Base-by-base conservation (phyloP, 2,329 filamentous ascomycete species). In the Talaromyces amestolkiae region DNA sequence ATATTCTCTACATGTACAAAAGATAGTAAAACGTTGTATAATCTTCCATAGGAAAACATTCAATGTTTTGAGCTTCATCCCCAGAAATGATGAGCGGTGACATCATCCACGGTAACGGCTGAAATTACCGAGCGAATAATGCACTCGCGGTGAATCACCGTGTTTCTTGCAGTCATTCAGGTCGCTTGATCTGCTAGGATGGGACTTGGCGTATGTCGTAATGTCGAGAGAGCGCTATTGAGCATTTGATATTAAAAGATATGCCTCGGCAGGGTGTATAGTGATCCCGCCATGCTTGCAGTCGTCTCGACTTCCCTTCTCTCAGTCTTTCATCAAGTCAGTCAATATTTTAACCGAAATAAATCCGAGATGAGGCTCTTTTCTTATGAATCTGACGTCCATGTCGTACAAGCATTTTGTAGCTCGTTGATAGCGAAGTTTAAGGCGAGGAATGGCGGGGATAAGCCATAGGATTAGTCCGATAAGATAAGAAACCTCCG, bases 21-120 rank as follows among this genome's bases (percentile, higher is more conserved):
- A 31, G 27, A 6, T 6, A 31, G 7, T 31, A 31, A 31, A 31
- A 31, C 7, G 27, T 31, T 31, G 27, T 31, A 5, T 31, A 31
- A 7, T 31, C 27, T 31, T 31, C 27, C 27, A 31, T 31, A 5
- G 27, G 24, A 33, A 15, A 22, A 22, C 24, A 33, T 53, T 31
- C 24, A 33, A n/a, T 33, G 49, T 53, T 53, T 51, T 33, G 49
- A 58, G 33, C n/a, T 51, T 33, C 24, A 27, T 17, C 33, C 13
- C n/a, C n/a, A 51, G 35, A 13, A 35, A 67, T 75, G 72, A 73
- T 75, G 72, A 60, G 31, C 51, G 37, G 60, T 73, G 73, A 75
- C 72, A 74, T 74, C 73, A 75, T 71, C 37, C 24, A 41, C 24
- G 54, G 33, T 31, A 27, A 39, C 54, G 54, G 54, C 19, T 22